Evolutionary conservation across 768 basidiomycete species (phyloP).

Genomic region (Asterophora lycoperdoides): DNA sequence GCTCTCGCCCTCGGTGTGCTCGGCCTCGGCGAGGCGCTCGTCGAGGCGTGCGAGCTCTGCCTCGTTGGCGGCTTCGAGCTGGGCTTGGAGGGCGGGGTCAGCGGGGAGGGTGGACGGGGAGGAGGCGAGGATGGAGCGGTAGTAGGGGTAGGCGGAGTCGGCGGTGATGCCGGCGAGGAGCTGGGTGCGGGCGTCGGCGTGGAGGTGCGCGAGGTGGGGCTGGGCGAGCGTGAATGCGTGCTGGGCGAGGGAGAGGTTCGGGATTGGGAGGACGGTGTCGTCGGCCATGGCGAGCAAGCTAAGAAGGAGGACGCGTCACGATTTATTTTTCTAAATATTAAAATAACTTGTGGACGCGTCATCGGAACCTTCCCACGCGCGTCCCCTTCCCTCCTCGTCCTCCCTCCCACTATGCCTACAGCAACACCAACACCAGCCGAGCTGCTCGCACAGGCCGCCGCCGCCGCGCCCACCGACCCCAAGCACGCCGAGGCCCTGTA

Average conservation of each 20-base stretch:
- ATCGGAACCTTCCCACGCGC: no score
- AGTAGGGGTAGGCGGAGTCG: slow-evolving; percentile 67
- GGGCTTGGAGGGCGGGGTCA: slow-evolving; percentile 48
- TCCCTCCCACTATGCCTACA: slow-evolving; percentile 23
- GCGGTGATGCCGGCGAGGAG: slow-evolving; percentile 72
- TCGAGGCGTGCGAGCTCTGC: slow-evolving; percentile 73
- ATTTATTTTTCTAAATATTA: no score
- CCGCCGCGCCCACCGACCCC: slow-evolving; percentile 43
- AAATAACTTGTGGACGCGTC: no score
- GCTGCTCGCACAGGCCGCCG: slow-evolving; percentile 54
- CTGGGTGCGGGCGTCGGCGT: slow-evolving; percentile 58
- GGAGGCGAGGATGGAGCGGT: slow-evolving; percentile 47
- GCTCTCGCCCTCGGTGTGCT: slow-evolving; percentile 88
- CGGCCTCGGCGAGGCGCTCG: slow-evolving; percentile 75
- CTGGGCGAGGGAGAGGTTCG: slow-evolving; percentile 80
- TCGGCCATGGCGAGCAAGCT: slow-evolving; percentile 81
- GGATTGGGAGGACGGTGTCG: slow-evolving; percentile 79
- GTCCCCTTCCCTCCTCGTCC: no score
- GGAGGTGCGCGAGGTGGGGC: slow-evolving; percentile 55
- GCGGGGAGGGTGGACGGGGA: slow-evolving; percentile 42
- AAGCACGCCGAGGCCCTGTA: slow-evolving; percentile 70
- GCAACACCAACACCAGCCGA: slow-evolving; percentile 26
- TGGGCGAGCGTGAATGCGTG: slow-evolving; percentile 71
- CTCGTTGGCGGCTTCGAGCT: slow-evolving; percentile 66
- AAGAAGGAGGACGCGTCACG: no score